These are phyloP conservation scores for Amanita molliuscula DNA, from an alignment of 768 basidiomycete species.

Conservation along the genomic window DNA sequence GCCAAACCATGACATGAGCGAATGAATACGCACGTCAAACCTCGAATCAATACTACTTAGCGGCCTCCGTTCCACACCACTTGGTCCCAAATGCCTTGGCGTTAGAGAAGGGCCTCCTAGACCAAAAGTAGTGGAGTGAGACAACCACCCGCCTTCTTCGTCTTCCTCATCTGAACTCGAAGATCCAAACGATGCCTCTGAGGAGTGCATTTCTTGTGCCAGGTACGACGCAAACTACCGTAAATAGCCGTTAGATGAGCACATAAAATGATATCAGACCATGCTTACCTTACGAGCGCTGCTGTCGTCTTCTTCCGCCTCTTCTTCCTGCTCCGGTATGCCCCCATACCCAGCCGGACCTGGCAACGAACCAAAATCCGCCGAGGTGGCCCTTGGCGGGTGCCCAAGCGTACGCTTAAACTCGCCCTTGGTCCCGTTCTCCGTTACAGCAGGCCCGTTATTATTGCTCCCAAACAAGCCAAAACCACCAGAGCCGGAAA, in stretches of 20 bases:
- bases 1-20: neutral
- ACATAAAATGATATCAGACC: slow-evolving; percentile 5
- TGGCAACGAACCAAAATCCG: slow-evolving; percentile 54
- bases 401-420: slow-evolving; percentile 40
- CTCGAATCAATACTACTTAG: slow-evolving; percentile 19
- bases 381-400: slow-evolving; percentile 39
- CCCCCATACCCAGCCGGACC: slow-evolving; percentile 24
- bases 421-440: slow-evolving; percentile 35
- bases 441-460: slow-evolving; percentile 7
- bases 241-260: neutral
- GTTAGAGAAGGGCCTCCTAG: slow-evolving; percentile 28
- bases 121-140: slow-evolving; percentile 65
- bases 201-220: slow-evolving; percentile 58
- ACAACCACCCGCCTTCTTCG: slow-evolving; percentile 73
- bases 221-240: slow-evolving; percentile 72
- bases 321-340: slow-evolving; percentile 22
- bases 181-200: slow-evolving; percentile 40
- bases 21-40: slow-evolving; percentile 1
- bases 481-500: neutral
- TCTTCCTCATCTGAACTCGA: slow-evolving; percentile 60
- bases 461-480: slow-evolving; percentile 7
- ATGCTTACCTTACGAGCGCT: slow-evolving; percentile 33
- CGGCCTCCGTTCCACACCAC: slow-evolving; percentile 28
- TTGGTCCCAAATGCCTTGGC: slow-evolving; percentile 26
- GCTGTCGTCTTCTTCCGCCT: slow-evolving; percentile 32